Evolutionary conservation across 257 asterid species (phyloP).

Genomic region (Nicotiana otophora): DNA sequence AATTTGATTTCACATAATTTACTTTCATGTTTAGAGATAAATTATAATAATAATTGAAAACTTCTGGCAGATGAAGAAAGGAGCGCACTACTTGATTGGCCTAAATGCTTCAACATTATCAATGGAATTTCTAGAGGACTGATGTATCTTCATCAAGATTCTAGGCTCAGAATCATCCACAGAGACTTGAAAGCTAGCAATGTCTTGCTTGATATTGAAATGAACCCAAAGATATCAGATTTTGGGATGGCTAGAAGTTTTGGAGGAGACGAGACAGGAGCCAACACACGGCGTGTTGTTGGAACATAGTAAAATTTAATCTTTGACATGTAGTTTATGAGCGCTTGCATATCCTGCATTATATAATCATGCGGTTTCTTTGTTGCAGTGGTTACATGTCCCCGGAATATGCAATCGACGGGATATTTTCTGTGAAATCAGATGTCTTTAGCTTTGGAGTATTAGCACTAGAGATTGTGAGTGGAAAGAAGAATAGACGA

Average conservation of each 20-base stretch:
- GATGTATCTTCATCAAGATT: conserved; percentile 55
- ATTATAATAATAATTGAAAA: neutral
- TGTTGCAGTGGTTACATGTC: conserved; percentile 27
- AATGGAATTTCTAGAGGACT: conserved; percentile 47
- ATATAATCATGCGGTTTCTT: neutral
- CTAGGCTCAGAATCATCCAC: conserved; percentile 36
- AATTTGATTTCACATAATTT: neutral
- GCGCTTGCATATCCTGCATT: neutral
- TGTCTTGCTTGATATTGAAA: conserved; percentile 35
- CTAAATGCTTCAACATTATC: conserved; percentile 34
- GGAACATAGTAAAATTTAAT: conserved; percentile 43
- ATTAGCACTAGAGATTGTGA: conserved; percentile 23
- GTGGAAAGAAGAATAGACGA: conserved; percentile 24
- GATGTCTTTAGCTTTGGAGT: conserved; percentile 36
- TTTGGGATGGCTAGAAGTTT: conserved; percentile 45
- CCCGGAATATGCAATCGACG: conserved; percentile 26
- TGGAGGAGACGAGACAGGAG: conserved; percentile 39
- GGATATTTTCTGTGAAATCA: conserved; percentile 29
- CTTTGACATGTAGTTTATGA: neutral
- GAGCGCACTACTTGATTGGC: conserved; percentile 36
- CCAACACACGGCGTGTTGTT: conserved; percentile 37
- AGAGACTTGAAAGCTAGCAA: conserved; percentile 55
- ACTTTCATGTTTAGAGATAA: neutral
- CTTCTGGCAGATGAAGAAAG: conserved; percentile 23
- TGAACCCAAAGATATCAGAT: conserved; percentile 56